Conservation (phyloP, 129 eudicot genomes). For the sunflower (Helianthus annuus) region HanXRQr2.0-SUNRISE NC_035436.2:172632767-172633266, state of each 20-base stretch:
- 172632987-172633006: conserved; percentile 76
- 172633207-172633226: conserved; percentile 75
- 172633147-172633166: conserved; percentile 69
- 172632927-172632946: conserved; percentile 59
- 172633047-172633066: conserved; percentile 74
- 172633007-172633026: conserved; percentile 69
- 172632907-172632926: conserved; percentile 85
- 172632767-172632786: conserved; percentile 81
- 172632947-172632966: conserved; percentile 83
- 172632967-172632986: conserved; percentile 79
- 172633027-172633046: conserved; percentile 73
- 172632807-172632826: conserved; percentile 89
- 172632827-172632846: conserved; percentile 88
- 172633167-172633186: conserved; percentile 76
- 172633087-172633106: conserved; percentile 73
- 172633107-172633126: conserved; percentile 68
- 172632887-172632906: conserved; percentile 92
- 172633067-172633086: conserved; percentile 94
- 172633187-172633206: conserved; percentile 60
- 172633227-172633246: conserved; percentile 85
- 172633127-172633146: conserved; percentile 94
- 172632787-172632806: conserved; percentile 87
- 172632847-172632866: conserved; percentile 87
- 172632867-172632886: conserved; percentile 81
- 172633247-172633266: conserved; percentile 80